Percentiles rank a stretch among this genome's conserved stretches.
Conservation (phyloP, 768 basidiomycete species). For the Polyporus arcularius region DNA sequence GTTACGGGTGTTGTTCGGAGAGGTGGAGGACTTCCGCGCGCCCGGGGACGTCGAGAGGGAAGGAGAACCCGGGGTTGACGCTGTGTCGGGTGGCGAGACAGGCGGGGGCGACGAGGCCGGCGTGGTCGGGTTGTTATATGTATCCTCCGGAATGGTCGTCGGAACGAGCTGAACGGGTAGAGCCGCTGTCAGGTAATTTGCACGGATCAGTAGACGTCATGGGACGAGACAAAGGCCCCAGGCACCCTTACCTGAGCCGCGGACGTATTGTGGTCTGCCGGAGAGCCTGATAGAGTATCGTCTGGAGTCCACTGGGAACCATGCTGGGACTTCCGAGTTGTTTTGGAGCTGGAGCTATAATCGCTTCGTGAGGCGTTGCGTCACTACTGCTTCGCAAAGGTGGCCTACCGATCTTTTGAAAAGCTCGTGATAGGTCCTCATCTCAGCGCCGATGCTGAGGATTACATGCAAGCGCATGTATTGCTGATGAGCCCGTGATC, state of each 20-base stretch:
- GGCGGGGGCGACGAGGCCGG: constrained; percentile 3
- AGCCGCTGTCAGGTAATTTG: not conserved
- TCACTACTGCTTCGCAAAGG: not conserved
- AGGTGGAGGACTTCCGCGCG: constrained; percentile 28
- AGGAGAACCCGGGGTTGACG: constrained; percentile 7
- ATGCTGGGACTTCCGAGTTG: constrained; percentile 30
- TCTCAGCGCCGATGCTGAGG: constrained; percentile 46
- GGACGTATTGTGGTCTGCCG: constrained; percentile 27
- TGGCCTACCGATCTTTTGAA: constrained; percentile 35
- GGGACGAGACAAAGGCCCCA: not conserved
- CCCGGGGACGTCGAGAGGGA: constrained; percentile 7
- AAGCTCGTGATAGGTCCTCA: constrained; percentile 47
- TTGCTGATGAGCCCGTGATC: constrained; percentile 41
- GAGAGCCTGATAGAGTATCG: constrained; percentile 47
- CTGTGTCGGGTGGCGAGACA: constrained; percentile 7
- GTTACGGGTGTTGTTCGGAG: constrained; percentile 22
- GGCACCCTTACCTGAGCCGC: constrained; percentile 10
- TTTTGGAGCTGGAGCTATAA: constrained; percentile 25
- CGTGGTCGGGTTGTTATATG: constrained; percentile 16
- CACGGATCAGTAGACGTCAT: not conserved
- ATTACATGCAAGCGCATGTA: constrained; percentile 62
- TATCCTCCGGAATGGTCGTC: constrained; percentile 4
- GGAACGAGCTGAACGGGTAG: constrained; percentile 11
- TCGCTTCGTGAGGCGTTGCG: constrained; percentile 34
- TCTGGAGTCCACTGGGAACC: constrained; percentile 42